Evolutionary conservation across 2,329 filamentous ascomycete genomes (phyloP).

Genomic region (Penicillium sumatraense): DNA sequence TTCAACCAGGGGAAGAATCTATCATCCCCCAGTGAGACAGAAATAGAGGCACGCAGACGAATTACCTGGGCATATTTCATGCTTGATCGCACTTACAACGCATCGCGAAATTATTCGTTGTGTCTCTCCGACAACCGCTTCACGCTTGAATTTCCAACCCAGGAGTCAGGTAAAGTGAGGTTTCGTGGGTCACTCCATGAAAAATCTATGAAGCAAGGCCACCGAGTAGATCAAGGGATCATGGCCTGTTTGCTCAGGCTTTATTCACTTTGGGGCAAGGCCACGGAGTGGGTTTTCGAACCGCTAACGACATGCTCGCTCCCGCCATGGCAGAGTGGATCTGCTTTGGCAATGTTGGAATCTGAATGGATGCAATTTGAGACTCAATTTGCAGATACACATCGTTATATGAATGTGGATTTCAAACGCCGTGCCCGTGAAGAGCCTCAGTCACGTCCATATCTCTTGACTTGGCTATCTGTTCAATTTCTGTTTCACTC

Average conservation of each 20-base stretch:
- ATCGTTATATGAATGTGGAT: slow-evolving; percentile 34
- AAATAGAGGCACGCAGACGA: slow-evolving; percentile 21
- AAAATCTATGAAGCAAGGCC: slow-evolving; percentile 19
- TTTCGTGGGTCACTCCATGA: slow-evolving; percentile 20
- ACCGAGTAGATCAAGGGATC: slow-evolving; percentile 27
- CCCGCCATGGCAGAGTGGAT: slow-evolving; percentile 31
- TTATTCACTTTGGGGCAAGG: slow-evolving; percentile 30
- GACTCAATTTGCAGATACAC: slow-evolving; percentile 31
- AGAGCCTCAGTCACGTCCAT: slow-evolving; percentile 25
- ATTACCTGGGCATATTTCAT: slow-evolving; percentile 33
- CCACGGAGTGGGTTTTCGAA: slow-evolving; percentile 32
- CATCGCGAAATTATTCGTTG: slow-evolving; percentile 29
- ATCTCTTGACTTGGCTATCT: slow-evolving; percentile 32
- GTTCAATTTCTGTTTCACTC: slow-evolving; percentile 34
- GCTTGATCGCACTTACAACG: slow-evolving; percentile 31
- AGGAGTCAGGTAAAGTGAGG: background rate
- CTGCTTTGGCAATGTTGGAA: slow-evolving; percentile 27
- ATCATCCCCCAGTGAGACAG: background rate
- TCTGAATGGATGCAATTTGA: slow-evolving; percentile 34
- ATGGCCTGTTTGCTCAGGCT: slow-evolving; percentile 27
- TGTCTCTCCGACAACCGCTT: slow-evolving; percentile 32
- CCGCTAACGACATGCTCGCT: slow-evolving; percentile 14
- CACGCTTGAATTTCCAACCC: slow-evolving; percentile 24
- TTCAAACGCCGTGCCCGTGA: slow-evolving; percentile 29
- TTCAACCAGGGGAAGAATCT: slow-evolving; percentile 23